Base-by-base conservation (phyloP, 2,329 filamentous ascomycete species). In the Epichloe sp. region DNA sequence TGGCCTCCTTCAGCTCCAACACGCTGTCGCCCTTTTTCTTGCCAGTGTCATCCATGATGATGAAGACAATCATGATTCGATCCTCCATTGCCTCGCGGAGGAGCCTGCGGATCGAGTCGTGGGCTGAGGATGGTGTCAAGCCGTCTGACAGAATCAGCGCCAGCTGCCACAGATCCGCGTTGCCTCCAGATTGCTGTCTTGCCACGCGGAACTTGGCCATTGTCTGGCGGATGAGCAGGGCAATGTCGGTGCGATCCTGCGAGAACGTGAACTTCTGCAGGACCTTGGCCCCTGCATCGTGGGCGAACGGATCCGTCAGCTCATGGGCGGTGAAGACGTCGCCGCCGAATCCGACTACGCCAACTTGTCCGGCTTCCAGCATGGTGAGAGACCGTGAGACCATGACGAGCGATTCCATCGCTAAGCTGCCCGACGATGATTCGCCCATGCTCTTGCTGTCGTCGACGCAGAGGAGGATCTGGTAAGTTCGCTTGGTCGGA, bases 61-160 rank as follows among this genome's bases (percentile, higher is more conserved):
- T 88, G 66, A 98, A 99, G 5, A 98, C 91, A 56, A 97, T 83
- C 88, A 98, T 96, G 63, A 99, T 94, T 15, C 89, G 78, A 69
- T 96, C 88, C 66, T 96, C 90, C 62, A 89, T 82, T 1, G 93
- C 91, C 67, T 91, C 85, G 10, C 93, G 78, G 11, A 98, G 81
- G 21, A 97, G 76, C 5, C 88, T 76, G 15, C 86, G 79, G 58
- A 98, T 90, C 5, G 80, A 76, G 17, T 89, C 87, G 65, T 97
- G 91, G 46, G 90, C 85, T 1, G 75, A 72, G 38, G 78, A 82
- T 49, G 94, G 88, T 58, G 90, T 96, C 23, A 97, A 80, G 8
- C 94, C 93, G 61, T 99, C 93, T 0, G 88, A 95, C 49, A 99
- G 83, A 56, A 98, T 86, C 48, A 98, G 77, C 56, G 93, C 85